These are phyloP conservation scores for Sodiomyces alkalinus DNA, from an alignment of 2,329 filamentous ascomycete species.

Conservation along the genomic window DNA sequence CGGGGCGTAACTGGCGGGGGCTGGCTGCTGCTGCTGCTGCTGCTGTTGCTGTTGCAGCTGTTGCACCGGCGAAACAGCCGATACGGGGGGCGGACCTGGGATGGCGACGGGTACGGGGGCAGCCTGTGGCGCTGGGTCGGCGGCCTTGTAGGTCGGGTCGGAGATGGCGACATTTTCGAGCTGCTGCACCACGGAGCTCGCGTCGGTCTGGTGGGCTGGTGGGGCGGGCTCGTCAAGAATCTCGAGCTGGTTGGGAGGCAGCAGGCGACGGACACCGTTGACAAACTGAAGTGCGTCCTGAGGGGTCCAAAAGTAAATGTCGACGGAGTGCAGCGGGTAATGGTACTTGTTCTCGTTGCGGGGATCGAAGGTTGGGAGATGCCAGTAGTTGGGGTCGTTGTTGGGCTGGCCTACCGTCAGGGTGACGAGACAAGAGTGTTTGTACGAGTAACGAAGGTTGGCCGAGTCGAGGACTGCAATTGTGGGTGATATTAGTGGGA, in stretches of 20 bases:
- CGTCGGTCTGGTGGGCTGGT: constrained; percentile 23
- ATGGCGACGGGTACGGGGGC: too few relatives aligned
- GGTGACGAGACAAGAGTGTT: constrained; percentile 56
- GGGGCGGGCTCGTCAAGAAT: constrained; percentile 48
- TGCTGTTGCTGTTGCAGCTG: constrained; percentile 7
- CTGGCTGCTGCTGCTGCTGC: constrained; percentile 8
- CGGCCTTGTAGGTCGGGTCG: constrained; percentile 30
- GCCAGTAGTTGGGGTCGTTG: constrained; percentile 48
- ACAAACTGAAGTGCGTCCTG: constrained; percentile 57
- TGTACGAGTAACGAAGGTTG: constrained; percentile 55
- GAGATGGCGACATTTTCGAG: constrained; percentile 58
- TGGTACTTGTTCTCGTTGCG: constrained; percentile 64
- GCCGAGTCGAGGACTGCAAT: constrained; percentile 50
- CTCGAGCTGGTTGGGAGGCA: constrained; percentile 45
- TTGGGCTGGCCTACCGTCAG: constrained; percentile 42
- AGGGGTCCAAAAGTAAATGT: constrained; percentile 68
- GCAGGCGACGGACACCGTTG: constrained; percentile 48
- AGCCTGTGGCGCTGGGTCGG: constrained; percentile 9
- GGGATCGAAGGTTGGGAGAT: constrained; percentile 57
- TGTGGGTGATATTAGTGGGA: too few relatives aligned
- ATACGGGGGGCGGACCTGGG: constrained; percentile 26
- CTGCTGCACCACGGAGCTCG: constrained; percentile 59
- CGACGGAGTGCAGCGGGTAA: constrained; percentile 60
- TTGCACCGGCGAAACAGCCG: constrained; percentile 14
- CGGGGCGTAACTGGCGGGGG: constrained; percentile 36